Base-by-base conservation (phyloP, 768 basidiomycete genomes). In the Dacryopinax spathularia region DNA sequence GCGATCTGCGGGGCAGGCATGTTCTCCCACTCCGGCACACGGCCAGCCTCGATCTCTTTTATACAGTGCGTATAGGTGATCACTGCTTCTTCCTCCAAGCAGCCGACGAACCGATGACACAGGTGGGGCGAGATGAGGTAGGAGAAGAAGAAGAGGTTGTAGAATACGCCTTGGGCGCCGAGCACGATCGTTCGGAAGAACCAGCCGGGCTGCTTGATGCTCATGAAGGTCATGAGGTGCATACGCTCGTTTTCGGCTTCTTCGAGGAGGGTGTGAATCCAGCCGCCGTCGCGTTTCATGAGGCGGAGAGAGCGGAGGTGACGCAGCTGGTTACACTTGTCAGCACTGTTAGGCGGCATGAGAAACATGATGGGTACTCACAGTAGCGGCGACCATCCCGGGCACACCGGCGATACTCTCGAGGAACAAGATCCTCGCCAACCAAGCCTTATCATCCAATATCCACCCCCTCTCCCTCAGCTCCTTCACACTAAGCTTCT, bases 161-260 rank as follows among this genome's bases (percentile, higher is more conserved):
- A 91, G 73, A 87, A 89, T 27, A 90, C 86, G 34, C 95, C 95
- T 76, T 99, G 96, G 0, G 93, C 90, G 34, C 84, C 91, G 41
- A 99, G 81, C 36, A 97, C 78, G 63, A 96, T 71, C 0, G 82
- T 81, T 35, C 95, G 85, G 79, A 97, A 89, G 71, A 88, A 81
- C 27, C 84, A 70, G 1, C 87, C 83, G 2, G 96, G 92, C 63
- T 90, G 79, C 34, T 84, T 82, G 65, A 98, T 78, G 6, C 91
- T 88, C 90, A 98, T 90, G 77, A 98, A 99, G 1, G 94, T 96
- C 88, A 94, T 88, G 61, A 94, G 79, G 73, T 95, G 92, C 90
- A 96, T 95, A 34, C 95, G 79, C 76, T 99, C 95, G 72, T 98
- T 98, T 72, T 98, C 92, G 13, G 93, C 92, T 76, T 96, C 95